phyloP scores from a whole-genome alignment of 2,329 filamentous ascomycete genomes.

The Tolypocladium cylindrosporum region DNA sequence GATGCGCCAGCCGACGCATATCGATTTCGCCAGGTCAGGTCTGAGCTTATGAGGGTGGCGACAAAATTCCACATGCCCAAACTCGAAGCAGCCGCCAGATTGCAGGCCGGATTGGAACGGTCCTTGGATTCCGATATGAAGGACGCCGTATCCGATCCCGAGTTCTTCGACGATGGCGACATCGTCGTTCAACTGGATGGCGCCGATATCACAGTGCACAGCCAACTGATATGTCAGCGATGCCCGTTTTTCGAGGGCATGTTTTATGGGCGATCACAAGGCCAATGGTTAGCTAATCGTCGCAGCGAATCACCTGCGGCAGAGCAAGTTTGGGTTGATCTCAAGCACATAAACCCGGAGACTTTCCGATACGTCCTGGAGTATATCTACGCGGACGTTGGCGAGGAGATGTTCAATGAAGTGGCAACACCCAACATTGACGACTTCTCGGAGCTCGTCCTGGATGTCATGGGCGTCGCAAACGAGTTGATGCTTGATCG shows the following conservation, averaged over 20 bases:
- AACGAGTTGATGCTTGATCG: slow-evolving; percentile 95
- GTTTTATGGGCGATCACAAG: slow-evolving; percentile 78
- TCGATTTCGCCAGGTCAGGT: slow-evolving; percentile 69
- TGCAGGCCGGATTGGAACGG: slow-evolving; percentile 57
- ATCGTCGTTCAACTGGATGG: slow-evolving; percentile 69
- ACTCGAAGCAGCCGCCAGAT: slow-evolving; percentile 67
- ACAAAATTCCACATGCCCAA: slow-evolving; percentile 57
- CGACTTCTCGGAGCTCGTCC: slow-evolving; percentile 76
- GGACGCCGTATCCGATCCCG: slow-evolving; percentile 54
- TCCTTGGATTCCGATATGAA: slow-evolving; percentile 62
- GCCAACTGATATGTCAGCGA: slow-evolving; percentile 66
- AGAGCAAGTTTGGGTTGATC: slow-evolving; percentile 57
- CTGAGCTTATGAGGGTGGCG: slow-evolving; percentile 81
- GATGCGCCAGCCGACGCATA: slow-evolving; percentile 55
- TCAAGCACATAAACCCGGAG: slow-evolving; percentile 66
- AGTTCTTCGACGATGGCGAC: slow-evolving; percentile 73
- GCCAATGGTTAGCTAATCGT: slow-evolving; percentile 71
- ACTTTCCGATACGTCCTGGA: slow-evolving; percentile 72
- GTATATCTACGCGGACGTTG: slow-evolving; percentile 76
- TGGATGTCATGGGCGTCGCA: slow-evolving; percentile 82
- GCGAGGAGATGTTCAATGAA: slow-evolving; percentile 71
- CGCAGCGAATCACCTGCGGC: slow-evolving; percentile 31
- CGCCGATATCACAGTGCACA: slow-evolving; percentile 64
- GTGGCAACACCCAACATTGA: slow-evolving; percentile 64
- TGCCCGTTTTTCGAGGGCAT: slow-evolving; percentile 90